phyloP scores from a whole-genome alignment of 345 rosid species.

The Crucihimalaya himalaica region DNA sequence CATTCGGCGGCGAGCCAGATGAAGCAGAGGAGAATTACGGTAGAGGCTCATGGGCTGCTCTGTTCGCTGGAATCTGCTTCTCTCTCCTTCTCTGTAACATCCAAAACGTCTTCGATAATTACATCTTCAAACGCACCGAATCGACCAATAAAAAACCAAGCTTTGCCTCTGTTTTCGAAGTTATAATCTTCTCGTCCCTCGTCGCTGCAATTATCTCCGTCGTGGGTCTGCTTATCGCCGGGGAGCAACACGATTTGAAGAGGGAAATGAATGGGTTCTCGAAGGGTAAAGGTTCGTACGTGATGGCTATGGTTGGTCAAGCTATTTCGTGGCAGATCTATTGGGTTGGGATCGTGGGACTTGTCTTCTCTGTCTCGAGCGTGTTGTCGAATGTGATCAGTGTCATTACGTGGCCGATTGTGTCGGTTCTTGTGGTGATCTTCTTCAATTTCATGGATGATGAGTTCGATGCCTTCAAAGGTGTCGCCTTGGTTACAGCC shows the following conservation, averaged over 20 bases:
- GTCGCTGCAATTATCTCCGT: constrained; percentile 32
- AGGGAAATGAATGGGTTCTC: constrained; percentile 38
- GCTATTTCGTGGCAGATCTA: constrained; percentile 40
- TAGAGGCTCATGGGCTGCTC: constrained; percentile 34
- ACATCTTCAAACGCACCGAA: constrained; percentile 32
- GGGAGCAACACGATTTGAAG: constrained; percentile 30
- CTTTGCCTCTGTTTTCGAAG: constrained; percentile 38
- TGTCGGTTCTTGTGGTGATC: constrained; percentile 38
- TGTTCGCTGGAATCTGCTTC: constrained; percentile 32
- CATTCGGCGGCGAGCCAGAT: constrained; percentile 41
- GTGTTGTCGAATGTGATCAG: constrained; percentile 37
- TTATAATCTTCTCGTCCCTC: constrained; percentile 29
- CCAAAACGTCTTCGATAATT: constrained; percentile 34
- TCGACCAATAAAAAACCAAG: constrained; percentile 19
- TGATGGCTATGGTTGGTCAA: constrained; percentile 40
- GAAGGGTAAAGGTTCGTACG: constrained; percentile 30
- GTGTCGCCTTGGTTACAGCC: constrained; percentile 35
- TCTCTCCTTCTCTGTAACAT: constrained; percentile 39
- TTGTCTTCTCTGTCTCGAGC: constrained; percentile 33
- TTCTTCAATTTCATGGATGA: constrained; percentile 39
- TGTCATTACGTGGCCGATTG: constrained; percentile 40
- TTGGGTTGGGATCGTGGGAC: constrained; percentile 45
- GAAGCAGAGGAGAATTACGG: constrained; percentile 31
- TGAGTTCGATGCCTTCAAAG: constrained; percentile 32
- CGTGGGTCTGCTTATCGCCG: constrained; percentile 31